Evolutionary conservation across 305 asterid species (phyloP), one percentile per base, ranked within the genome.

Genomic region (Nicotiana rustica): DNA sequence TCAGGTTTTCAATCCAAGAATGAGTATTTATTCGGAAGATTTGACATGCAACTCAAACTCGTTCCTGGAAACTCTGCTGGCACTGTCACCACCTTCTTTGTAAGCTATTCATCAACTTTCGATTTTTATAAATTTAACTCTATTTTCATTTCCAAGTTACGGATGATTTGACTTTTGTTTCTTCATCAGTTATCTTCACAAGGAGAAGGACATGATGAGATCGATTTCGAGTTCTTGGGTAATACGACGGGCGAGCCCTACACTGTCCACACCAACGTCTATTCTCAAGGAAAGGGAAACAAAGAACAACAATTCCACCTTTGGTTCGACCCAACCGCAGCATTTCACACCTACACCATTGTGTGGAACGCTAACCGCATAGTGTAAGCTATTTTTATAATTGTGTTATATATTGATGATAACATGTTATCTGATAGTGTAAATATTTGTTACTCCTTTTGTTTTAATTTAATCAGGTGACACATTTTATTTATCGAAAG

Each of bases 161-260:
- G 10, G 12, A 25, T 41, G 49, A 41, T 41, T 8, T 41, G 49
- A 41, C 2, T 41, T 41, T 41, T 41, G 7, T 38, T 41, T 41
- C 29, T 25, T 25, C 29, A 82, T 38, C 83, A 89, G 92, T 25
- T 90, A 55, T 82, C 92, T 0, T 90, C 93, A 15, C 88, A 71
- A 81, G 89, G 92, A 61, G 33, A 83, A 25, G 86, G 67, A 7
- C 94, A 89, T 7, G 90, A 91, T 19, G 91, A 91, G 79, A 88
- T 91, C 19, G 94, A 91, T 75, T 91, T 89, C 9, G 93, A 89
- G 82, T 89, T 89, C 85, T 75, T 89, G 68, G 92, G 94, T 1
- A 90, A 91, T 55, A 38, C 47, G 6, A 65, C 86, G 2, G 91
- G 91, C 0, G 79, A 89, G 56, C 92, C 94, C 0, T 91, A 89